Base-by-base conservation (phyloP, 352 stramenopile species). In the Detonula confervacea region DNA sequence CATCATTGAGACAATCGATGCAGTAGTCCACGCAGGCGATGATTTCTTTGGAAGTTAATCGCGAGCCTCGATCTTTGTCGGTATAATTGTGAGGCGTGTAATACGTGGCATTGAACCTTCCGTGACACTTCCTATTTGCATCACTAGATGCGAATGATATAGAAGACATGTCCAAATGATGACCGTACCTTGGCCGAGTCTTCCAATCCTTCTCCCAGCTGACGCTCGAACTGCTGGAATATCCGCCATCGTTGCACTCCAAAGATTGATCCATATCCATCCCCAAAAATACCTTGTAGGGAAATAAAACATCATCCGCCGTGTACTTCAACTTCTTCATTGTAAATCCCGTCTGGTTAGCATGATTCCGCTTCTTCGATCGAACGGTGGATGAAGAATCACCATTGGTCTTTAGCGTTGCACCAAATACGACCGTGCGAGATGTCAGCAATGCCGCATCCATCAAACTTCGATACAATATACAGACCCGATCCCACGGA, bases 1-100 rank as follows among this genome's bases (percentile, higher is more conserved):
- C 76, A 56, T 90, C 73, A 22, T 81, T 72, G 1, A 94, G 71
- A 49, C 85, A 81, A 18, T 78, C 37, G 2, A 92, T 62, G 49
- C 73, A 84, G 67, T 87, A 91, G 33, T 86, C 83, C 35, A 92
- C 49, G 24, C 86, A 72, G 12, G 25, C 16, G 20, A 81, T 47
- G 18, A 92, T 74, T 61, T 87, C 74, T 56, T 85, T 91, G 33
- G 69, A 52, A 1, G 76, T 68, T 0, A 92, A 72, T 16, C 57
- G 66, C 0, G 75, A 77, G 29, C 66, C 60, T 2, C 65, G 42
- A 61, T 74, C 46, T 6, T 67, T 20, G 47, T 81, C 46, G 35
- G 57, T 65, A 44, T 29, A 61, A 8, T 12, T 67, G 55, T 65
- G n/a, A 6, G 59, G 51, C 16, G 33, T 69, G 29, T 86, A 86